These are phyloP conservation scores for Haplosporangium sp. DNA, from an alignment of 371 early-diverging fungal genomes.

Conservation along the genomic window DNA sequence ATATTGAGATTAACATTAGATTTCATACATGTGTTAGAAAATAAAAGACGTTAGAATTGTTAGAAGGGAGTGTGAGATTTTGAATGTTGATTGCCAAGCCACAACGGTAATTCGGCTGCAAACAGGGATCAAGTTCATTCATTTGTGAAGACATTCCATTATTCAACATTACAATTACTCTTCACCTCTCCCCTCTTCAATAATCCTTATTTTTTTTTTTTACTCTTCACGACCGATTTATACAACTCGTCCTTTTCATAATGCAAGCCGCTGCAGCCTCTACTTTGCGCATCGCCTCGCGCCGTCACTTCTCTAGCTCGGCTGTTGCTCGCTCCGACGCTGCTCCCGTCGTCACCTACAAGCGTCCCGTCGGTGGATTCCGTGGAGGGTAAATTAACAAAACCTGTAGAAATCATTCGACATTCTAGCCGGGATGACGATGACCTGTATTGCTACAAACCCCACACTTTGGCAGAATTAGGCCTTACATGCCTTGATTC, in stretches of 20 bases:
- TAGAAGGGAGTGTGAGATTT: neutral
- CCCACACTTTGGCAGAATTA: too few relatives aligned
- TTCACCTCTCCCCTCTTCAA: neutral
- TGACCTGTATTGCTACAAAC: neutral
- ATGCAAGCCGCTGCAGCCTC: slow-evolving; percentile 51
- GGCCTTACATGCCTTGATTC: neutral
- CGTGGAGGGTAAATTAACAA: slow-evolving; percentile 52
- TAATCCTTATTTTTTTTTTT: neutral
- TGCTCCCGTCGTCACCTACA: slow-evolving; percentile 49
- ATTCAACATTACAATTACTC: neutral
- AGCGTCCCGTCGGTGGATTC: slow-evolving; percentile 56
- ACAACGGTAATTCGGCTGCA: neutral
- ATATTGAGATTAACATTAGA: neutral
- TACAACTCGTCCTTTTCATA: slow-evolving; percentile 1
- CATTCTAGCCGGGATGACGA: neutral
- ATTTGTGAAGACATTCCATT: neutral
- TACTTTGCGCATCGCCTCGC: slow-evolving; percentile 44
- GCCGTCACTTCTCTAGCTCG: slow-evolving; percentile 50
- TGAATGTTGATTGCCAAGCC: neutral
- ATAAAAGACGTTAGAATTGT: neutral
- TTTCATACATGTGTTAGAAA: neutral
- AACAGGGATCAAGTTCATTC: neutral
- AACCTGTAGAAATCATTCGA: neutral
- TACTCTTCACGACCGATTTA: slow-evolving; percentile 9
- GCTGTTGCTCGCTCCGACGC: slow-evolving; percentile 45